A percentile compares a stretch with the other conserved stretches of the same genome.
Evolutionary conservation across 345 rosid genomes (phyloP).

Genomic region (Nephelium lappaceum): DNA sequence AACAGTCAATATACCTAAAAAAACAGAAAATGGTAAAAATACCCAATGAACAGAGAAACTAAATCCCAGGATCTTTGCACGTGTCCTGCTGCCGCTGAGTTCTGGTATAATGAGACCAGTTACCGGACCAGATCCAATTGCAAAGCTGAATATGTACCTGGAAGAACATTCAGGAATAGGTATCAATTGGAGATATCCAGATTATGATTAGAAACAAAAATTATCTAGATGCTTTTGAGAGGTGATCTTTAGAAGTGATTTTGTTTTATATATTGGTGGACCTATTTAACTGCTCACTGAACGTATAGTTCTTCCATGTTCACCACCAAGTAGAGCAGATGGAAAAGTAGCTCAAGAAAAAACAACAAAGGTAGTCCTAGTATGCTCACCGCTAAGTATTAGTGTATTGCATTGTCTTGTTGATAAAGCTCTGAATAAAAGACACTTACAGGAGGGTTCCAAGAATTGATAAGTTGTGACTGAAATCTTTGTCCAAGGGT

Average conservation of each 20-base stretch:
- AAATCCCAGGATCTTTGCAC: constrained; percentile 77
- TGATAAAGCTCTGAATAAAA: background rate
- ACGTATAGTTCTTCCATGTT: background rate
- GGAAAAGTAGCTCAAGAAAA: background rate
- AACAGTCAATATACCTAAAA: background rate
- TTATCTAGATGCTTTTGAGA: background rate
- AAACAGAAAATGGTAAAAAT: constrained; percentile 15
- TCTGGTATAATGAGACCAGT: constrained; percentile 79
- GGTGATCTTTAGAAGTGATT: background rate
- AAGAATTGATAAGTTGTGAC: constrained; percentile 64
- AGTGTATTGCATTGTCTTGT: background rate
- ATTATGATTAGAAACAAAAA: constrained; percentile 2
- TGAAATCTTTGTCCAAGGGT: constrained; percentile 61
- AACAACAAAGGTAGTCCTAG: background rate
- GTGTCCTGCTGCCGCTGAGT: constrained; percentile 65
- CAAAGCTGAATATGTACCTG: constrained; percentile 73
- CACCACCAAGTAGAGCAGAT: background rate
- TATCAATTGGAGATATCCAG: background rate
- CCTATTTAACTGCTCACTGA: background rate
- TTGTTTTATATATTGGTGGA: background rate
- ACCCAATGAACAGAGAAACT: constrained; percentile 87
- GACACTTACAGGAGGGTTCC: constrained; percentile 71
- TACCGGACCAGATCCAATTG: constrained; percentile 80
- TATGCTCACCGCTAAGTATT: background rate
- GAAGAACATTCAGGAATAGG: background rate